Evolutionary conservation across 1,284 basidiomycete genomes (phyloP).

Genomic region (Bondarzewia mesenterica): DNA sequence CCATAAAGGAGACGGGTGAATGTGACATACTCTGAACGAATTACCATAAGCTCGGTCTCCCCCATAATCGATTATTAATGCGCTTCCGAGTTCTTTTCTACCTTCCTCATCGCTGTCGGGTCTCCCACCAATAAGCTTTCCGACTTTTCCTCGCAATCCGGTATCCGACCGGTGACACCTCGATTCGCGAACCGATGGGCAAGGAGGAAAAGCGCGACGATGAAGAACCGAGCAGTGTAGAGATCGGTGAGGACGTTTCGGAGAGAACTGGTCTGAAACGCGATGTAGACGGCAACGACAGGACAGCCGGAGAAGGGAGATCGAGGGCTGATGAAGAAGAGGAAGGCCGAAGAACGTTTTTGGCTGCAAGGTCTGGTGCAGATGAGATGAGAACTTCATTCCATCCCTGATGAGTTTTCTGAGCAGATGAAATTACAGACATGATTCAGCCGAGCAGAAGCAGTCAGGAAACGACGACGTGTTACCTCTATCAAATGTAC

Average conservation of each 20-base stretch:
- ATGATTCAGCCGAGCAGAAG: no score
- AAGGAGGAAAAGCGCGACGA: slow-evolving; percentile 64
- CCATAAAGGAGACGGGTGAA: no score
- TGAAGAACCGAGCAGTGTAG: slow-evolving; percentile 59
- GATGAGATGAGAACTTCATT: slow-evolving; percentile 78
- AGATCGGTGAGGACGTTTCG: slow-evolving; percentile 52
- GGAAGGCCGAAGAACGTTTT: slow-evolving; percentile 17
- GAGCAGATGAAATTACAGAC: slow-evolving; percentile 1
- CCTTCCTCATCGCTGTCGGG: slow-evolving; percentile 18
- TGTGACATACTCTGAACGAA: slow-evolving; percentile 78
- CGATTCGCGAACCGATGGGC: slow-evolving; percentile 63
- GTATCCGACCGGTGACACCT: slow-evolving; percentile 71
- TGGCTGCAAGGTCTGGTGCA: slow-evolving; percentile 21
- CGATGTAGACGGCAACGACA: slow-evolving; percentile 13
- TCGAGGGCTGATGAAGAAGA: slow-evolving; percentile 11
- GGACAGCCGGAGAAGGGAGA: not conserved
- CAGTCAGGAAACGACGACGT: not conserved
- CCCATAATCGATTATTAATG: slow-evolving; percentile 90
- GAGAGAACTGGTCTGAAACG: slow-evolving; percentile 66
- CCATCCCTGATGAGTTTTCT: slow-evolving; percentile 81
- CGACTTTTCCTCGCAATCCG: slow-evolving; percentile 60
- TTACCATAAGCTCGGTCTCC: slow-evolving; percentile 61
- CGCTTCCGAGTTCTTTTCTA: slow-evolving; percentile 70
- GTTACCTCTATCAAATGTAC: slow-evolving; percentile 83
- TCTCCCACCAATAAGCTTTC: slow-evolving; percentile 42